A percentile compares a stretch with the other conserved stretches of the same genome.
These are phyloP conservation scores for Pseudozyma sp. DNA, from an alignment of 1,284 basidiomycete genomes.

Conservation along the genomic window DNA sequence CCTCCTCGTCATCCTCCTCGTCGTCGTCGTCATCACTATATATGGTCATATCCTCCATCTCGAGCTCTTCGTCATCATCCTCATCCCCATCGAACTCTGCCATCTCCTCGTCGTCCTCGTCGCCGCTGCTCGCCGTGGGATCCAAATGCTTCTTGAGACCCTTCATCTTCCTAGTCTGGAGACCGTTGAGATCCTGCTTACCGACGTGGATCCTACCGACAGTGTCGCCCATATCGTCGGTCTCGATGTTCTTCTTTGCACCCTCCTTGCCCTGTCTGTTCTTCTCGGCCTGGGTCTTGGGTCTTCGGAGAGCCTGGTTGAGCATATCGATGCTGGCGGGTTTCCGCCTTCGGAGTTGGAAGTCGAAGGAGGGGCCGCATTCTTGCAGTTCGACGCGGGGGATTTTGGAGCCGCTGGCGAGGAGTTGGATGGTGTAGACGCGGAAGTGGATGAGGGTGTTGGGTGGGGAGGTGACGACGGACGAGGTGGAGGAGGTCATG, in stretches of 20 bases:
- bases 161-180: conserved; percentile 94
- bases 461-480: conserved; percentile 70
- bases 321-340: conserved; percentile 81
- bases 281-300: conserved; percentile 81
- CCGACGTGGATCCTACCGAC: conserved; percentile 89
- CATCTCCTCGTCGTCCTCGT: conserved; percentile 38
- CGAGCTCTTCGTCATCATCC: conserved; percentile 43
- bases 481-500: conserved; percentile 62
- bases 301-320: conserved; percentile 82
- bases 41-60: conserved; percentile 54
- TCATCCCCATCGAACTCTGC: conserved; percentile 15
- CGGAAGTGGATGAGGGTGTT: conserved; percentile 86
- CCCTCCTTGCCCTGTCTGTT: conserved; percentile 77
- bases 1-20: conserved; percentile 36
- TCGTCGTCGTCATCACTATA: conserved; percentile 32
- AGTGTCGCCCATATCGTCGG: conserved; percentile 97
- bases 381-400: conserved; percentile 79
- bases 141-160: conserved; percentile 75
- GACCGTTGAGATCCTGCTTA: conserved; percentile 85
- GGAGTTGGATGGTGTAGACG: conserved; percentile 82
- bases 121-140: conserved; percentile 50
- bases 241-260: conserved; percentile 86
- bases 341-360: conserved; percentile 80
- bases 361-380: conserved; percentile 92
- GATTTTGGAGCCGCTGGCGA: conserved; percentile 72